Evolutionary conservation across 2,329 filamentous ascomycete genomes (phyloP), one percentile per base, ranked within the genome.

Genomic region (Beauveria pseudobassiana): DNA sequence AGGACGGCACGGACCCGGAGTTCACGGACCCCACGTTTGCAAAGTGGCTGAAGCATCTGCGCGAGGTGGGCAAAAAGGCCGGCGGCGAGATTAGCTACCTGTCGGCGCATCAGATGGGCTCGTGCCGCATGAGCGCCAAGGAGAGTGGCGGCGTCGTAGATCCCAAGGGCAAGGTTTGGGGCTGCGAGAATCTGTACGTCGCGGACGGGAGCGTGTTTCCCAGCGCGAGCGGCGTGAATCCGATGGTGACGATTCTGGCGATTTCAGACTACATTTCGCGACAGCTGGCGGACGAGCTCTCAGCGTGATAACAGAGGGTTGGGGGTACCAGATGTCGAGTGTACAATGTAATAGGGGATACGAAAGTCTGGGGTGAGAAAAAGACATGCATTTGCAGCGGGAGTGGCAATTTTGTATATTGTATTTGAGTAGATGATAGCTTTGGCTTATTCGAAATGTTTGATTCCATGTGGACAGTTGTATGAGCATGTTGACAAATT

Each of bases 51-150:
- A 70, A 71, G 6, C 70, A 76, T 57, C 63, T 87, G 14, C 73
- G 80, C 61, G 69, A 69, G 42, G 74, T 83, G 22, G 79, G 81
- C 45, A 81, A 80, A 54, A 59, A 52, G 48, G 76, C 74, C 62
- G 77, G 79, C 20, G 82, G 83, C 0, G 75, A 79, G 34, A 77
- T 79, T 24, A 71, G 76, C n/a, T 90, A 85, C 68, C 75, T 79
- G 34, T 88, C 85, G n/a, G 90, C 89, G 20, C 90, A 93, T 73
- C 90, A 93, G 76, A 93, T 93, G 89, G 87, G 89, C 24, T 85
- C 85, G 10, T 90, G 87, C 68, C 79, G 88, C 3, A 93, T 93
- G 90, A 85, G 84, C 63, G 77, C 77, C 49, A 73, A 72, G 64
- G 72, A 73, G 60, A 72, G 74, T 34, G 75, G 75, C 45, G 84